Conservation (phyloP, 345 rosid species). For the Sisymbrium irio region DNA sequence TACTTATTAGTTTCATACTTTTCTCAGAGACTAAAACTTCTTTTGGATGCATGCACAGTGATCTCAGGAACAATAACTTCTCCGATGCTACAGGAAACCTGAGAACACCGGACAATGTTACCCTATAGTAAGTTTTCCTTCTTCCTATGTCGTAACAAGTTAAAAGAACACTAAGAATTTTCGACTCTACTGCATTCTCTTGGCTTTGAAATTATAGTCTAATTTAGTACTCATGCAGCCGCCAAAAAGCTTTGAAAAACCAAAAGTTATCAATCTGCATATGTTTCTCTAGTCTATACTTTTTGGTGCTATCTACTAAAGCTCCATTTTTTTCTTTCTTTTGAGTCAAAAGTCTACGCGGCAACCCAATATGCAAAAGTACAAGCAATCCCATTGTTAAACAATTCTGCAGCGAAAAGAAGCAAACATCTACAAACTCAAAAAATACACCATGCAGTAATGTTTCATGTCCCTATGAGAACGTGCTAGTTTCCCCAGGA, state of each 20-base stretch:
- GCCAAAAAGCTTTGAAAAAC: too few species aligned
- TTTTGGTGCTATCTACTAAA: background rate
- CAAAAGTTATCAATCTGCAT: background rate
- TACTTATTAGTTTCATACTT: background rate
- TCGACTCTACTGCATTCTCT: background rate
- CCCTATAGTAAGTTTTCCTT: conserved; percentile 51
- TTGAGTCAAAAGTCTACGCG: conserved; percentile 55
- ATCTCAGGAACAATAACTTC: conserved; percentile 72
- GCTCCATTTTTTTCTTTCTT: background rate
- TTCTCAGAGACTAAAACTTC: conserved; percentile 10
- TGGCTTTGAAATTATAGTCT: background rate
- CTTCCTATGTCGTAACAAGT: background rate
- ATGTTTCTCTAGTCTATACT: background rate
- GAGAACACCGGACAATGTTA: conserved; percentile 61
- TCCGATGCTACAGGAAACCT: conserved; percentile 55
- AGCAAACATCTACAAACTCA: conserved; percentile 18
- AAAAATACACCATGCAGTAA: conserved; percentile 20
- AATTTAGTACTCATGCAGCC: background rate
- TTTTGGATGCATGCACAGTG: conserved; percentile 50
- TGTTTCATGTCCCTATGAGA: conserved; percentile 49
- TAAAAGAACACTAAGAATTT: background rate
- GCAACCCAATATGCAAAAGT: conserved; percentile 69
- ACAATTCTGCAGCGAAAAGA: conserved; percentile 41
- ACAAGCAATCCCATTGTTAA: conserved; percentile 38
- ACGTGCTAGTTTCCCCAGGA: conserved; percentile 51